Percentiles rank a stretch among this genome's conserved stretches.
These are phyloP conservation scores for Phytophthora boehmeriae DNA, from an alignment of 352 stramenopile genomes.

Conservation along the genomic window DNA sequence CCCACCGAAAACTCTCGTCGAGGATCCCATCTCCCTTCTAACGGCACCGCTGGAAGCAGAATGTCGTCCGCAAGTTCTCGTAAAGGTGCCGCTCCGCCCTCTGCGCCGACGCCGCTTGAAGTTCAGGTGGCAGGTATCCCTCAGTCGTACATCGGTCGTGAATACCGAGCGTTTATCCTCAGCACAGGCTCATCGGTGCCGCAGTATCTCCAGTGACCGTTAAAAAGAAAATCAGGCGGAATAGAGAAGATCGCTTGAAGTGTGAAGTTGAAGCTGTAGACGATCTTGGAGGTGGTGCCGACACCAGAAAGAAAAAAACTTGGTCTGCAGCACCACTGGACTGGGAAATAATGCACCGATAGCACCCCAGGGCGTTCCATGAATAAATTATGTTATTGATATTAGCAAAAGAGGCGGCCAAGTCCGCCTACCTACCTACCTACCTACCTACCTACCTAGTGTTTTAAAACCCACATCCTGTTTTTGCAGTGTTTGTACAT, in stretches of 20 bases:
- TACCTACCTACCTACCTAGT: conserved; percentile 9
- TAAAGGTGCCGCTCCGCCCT: neutral
- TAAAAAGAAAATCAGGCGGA: neutral
- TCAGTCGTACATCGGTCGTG: conserved; percentile 59
- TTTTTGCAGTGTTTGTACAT: conserved; percentile 23
- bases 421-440: neutral
- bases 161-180: conserved; percentile 58
- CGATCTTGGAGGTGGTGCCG: neutral
- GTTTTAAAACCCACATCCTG: conserved; percentile 5
- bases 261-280: conserved; percentile 13
- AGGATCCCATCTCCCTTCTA: neutral
- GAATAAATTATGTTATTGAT: conserved; percentile 42
- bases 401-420: conserved; percentile 33
- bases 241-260: conserved; percentile 9
- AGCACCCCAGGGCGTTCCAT: conserved; percentile 4
- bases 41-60: neutral
- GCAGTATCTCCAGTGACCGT: conserved; percentile 36
- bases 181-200: conserved; percentile 43
- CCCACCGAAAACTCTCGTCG: neutral
- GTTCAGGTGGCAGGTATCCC: conserved; percentile 39
- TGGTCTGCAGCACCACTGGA: neutral
- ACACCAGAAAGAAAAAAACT: neutral
- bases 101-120: conserved; percentile 23
- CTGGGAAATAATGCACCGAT: neutral
- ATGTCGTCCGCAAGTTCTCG: conserved; percentile 17